Base-by-base conservation (phyloP, 169 alveolate species). In the Fabrea salina region DNA sequence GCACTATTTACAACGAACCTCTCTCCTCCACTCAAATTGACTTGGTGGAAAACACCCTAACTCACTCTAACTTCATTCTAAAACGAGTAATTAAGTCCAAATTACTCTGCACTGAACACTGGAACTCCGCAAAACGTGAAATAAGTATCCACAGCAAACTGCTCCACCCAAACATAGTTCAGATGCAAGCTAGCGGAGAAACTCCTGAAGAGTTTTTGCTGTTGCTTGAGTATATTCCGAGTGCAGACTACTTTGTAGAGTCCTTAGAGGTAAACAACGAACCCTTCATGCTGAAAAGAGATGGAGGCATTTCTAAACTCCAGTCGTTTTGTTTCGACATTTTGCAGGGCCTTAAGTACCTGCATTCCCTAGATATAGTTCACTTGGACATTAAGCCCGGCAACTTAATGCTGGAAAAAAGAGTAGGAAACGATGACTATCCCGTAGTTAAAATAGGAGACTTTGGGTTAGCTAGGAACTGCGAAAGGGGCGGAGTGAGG, bases 391-490 rank as follows among this genome's bases (percentile, higher is more conserved):
- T 79, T 16, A 79, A 79, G 39, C 85, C 79, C 7, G 85, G 54
- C 11, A 79, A 79, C 33, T 32, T 79, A 5, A 32, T 79, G 16
- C 37, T 70, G 3, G 8, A 49, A 4, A 56, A 79, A 19, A 76
- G 74, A 4, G 80, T 54, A 40, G 75, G 58, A 11, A 90, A 61
- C 22, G 49, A 78, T 25, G 89, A 82, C 13, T 59, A 53, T 39
- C 85, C 82, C n/a, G 19, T 67, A 0, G 82, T 86, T 16, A 86
- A 86, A 75, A 25, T 86, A 5, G 74, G 89, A 37, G 92, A 86
- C 70, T 86, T 83, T 50, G 92, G 92, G 4, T 49, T 86, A 0
- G 51, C 85, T 13, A 75, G 59, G n/a, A 2, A 43, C 3, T 58
- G 61, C 53, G 75, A 61, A 11, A 41, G 53, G 8, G 25, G 27